Evolutionary conservation across 108 stramenopile genomes (phyloP), one percentile per base, ranked within the genome.

Genomic region (Pseudonitzschia multiseries): DNA sequence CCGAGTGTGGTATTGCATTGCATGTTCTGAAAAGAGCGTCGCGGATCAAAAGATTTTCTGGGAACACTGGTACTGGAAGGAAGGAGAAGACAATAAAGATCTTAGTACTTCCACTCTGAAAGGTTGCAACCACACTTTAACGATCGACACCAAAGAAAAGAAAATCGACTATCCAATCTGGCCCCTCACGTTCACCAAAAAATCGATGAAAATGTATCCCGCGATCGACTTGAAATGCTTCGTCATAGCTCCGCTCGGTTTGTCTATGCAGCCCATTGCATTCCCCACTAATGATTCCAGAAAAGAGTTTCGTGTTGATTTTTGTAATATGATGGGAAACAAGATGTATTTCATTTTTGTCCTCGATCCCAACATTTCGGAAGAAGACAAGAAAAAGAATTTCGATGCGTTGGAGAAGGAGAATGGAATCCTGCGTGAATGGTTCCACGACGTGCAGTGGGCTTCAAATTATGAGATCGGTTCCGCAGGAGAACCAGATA

Each of bases 31-130:
- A 8, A 4, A 40, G 14, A 24, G 14, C 29, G 68, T 68, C 24
- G 17, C 68, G 10, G 22, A 68, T 15, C 68, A 68, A 68, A 68
- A 68, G 44, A 24, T 68, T 12, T 68, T 68, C 26, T 68, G 68
- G 68, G 68, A 68, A 68, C 68, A 68, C 51, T 68, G 68, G 68
- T 68, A 68, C 26, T 68, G 68, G 68, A 21, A 46, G 8, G 68
- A 68, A 15, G 48, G 22, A 28, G 46, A 51, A 46, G 68, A 48
- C 20, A n/a, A 48, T 0, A 68, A 50, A 46, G 44, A 22, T 28
- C n/a, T 31, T 4, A 27, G 22, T 2, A 51, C 12, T 15, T 12
- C 26, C 1, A 27, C 26, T 27, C 46, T 22, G n/a, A 52, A 50
- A 2, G 62, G 68, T 13, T 51, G n/a, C 27, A 68, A 68, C 26